Evolutionary conservation across 805 yeast genomes (phyloP).

Genomic region (Zygosaccharomyces siamensis): DNA sequence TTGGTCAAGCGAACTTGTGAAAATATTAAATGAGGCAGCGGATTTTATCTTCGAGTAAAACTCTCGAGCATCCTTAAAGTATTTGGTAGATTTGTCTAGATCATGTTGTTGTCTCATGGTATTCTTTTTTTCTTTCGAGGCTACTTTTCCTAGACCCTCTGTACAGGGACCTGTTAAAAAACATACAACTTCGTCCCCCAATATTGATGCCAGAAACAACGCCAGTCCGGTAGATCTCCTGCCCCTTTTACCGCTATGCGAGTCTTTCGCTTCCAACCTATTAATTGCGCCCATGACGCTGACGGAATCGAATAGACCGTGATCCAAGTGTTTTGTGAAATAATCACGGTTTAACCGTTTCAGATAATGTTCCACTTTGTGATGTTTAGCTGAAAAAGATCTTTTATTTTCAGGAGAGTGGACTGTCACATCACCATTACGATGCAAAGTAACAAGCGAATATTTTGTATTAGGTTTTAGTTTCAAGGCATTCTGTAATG

Average conservation of each 20-base stretch:
- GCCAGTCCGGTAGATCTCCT: conserved; percentile 21
- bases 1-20: conserved; percentile 21
- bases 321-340: conserved; percentile 8
- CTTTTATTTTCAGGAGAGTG: not conserved
- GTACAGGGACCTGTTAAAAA: conserved; percentile 25
- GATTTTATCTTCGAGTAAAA: conserved; percentile 12
- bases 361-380: conserved; percentile 4
- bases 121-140: conserved; percentile 13
- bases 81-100: conserved; percentile 13
- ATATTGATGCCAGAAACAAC: conserved; percentile 14
- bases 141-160: conserved; percentile 22
- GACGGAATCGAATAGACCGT: conserved; percentile 3
- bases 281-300: not conserved
- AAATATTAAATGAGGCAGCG: conserved; percentile 7
- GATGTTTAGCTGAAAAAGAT: conserved; percentile 6
- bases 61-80: conserved; percentile 8
- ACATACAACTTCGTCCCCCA: conserved; percentile 10
- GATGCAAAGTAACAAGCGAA: conserved; percentile 5
- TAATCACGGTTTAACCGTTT: conserved; percentile 10
- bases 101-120: conserved; percentile 21
- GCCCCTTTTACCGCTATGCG: conserved; percentile 8
- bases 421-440: conserved; percentile 7
- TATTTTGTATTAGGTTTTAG: not conserved
- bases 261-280: not conserved
- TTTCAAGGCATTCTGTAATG: conserved; percentile 5